A percentile compares a stretch with the other conserved stretches of the same genome.
phyloP scores from a whole-genome alignment of 148 eudicot genomes.

The Cornus controversa region DNA sequence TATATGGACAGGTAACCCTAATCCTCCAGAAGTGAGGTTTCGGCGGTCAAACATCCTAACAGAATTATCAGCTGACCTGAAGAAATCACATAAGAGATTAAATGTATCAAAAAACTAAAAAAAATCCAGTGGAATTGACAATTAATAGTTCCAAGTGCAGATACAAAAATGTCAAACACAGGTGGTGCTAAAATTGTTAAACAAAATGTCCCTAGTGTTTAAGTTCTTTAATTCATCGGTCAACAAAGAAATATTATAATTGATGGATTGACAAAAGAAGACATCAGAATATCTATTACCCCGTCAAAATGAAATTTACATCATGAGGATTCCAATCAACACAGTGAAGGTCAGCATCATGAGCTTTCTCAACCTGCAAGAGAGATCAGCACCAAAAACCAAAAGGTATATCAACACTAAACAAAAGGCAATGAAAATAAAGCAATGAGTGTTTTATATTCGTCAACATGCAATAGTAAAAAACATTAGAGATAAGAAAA shows the following conservation, averaged over 20 bases:
- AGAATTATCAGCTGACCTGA: constrained; percentile 83
- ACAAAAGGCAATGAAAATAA: background rate
- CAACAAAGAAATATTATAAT: background rate
- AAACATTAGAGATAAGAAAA: background rate
- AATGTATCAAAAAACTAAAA: background rate
- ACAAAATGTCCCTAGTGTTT: background rate
- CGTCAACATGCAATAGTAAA: background rate
- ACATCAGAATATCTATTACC: constrained; percentile 42
- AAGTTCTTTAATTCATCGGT: background rate
- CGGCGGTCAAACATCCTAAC: constrained; percentile 77
- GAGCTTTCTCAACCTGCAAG: constrained; percentile 91
- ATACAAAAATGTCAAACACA: background rate
- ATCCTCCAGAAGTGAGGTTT: constrained; percentile 53
- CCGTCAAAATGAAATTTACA: constrained; percentile 78
- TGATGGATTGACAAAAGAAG: background rate
- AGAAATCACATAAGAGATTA: background rate
- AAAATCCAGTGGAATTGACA: background rate
- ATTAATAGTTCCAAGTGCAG: background rate
- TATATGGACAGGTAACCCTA: constrained; percentile 67
- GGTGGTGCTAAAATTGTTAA: too few relatives aligned
- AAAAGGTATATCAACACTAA: background rate
- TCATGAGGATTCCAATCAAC: constrained; percentile 97
- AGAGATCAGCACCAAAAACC: background rate
- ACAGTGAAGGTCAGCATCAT: constrained; percentile 88
- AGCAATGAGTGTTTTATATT: background rate